Evolutionary conservation across 805 yeast species (phyloP), one percentile per base, ranked within the genome.

Genomic region (Candida tammaniensis): DNA sequence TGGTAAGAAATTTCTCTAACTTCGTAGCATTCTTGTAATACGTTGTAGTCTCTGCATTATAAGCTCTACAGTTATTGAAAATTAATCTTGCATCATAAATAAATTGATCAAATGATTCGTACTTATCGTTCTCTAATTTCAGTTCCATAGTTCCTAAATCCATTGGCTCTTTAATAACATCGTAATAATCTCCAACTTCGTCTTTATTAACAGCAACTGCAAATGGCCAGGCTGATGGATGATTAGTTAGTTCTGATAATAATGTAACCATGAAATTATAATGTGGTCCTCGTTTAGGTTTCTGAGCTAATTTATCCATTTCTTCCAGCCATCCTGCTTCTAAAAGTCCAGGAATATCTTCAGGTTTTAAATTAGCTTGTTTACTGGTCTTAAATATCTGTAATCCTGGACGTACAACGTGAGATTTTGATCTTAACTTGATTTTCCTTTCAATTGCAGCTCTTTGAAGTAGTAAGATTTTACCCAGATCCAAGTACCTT

Each of bases 291-390:
- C 96, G 70, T 56, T 88, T 87, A 2, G 98, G 98, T 52, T 87
- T 77, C 51, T 94, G 91, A 0, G 98, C 98, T 39, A 93, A 65
- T 48, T 87, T 91, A 57, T 93, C 99, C 95, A 93, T 89, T 57
- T 91, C 98, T 23, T 91, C 93, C 20, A 95, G 86, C 98, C 98
- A 93, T 0, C 98, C 98, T 4, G 94, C 85, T 55, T 89, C 98
- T 45, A 76, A 72, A 31, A 93, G 68, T 0, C 98, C 98, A 0
- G 98, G 98, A 14, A 93, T 87, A 27, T 64, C 70, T 11, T 68
- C 66, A 5, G 98, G 95, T 50, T 87, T 88, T n/a, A 86, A 54
- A 12, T 34, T 36, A 7, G 46, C 31, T 74, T 76, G 52, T 63
- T 70, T 36, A 63, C 69, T 46, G 21, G 54, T 59, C 42, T 73